Percentiles rank a stretch among this genome's conserved stretches.
Evolutionary conservation across 1,284 basidiomycete species (phyloP).

Genomic region (Apiotrichum brassicae): DNA sequence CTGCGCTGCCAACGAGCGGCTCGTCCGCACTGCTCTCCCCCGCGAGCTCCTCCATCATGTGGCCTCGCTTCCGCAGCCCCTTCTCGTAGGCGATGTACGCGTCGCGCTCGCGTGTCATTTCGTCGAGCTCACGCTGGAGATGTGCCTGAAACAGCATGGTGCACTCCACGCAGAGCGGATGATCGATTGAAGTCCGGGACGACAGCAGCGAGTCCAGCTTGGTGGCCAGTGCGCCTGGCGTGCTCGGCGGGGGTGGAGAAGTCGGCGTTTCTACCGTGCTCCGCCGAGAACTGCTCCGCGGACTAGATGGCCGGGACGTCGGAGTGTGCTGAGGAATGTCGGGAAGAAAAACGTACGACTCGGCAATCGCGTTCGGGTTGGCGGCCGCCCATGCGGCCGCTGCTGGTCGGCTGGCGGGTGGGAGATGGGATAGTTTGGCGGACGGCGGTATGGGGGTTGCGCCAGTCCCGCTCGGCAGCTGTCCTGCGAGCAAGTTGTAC

Average conservation of each 20-base stretch:
- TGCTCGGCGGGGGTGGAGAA: constrained; percentile 23
- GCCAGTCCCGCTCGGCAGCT: constrained; percentile 51
- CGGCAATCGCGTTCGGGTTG: constrained; percentile 49
- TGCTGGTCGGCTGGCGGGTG: constrained; percentile 49
- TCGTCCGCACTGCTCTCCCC: constrained; percentile 53
- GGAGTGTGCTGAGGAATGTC: constrained; percentile 46
- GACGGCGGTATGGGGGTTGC: constrained; percentile 46
- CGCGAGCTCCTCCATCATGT: constrained; percentile 12
- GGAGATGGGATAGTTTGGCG: constrained; percentile 55
- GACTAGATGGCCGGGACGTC: constrained; percentile 53
- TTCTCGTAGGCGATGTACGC: constrained; percentile 88
- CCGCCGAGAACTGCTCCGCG: constrained; percentile 19
- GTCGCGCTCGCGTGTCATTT: constrained; percentile 84
- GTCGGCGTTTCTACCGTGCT: neutral
- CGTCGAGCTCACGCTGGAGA: constrained; percentile 76
- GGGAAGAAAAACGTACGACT: constrained; percentile 83
- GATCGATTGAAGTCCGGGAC: constrained; percentile 75
- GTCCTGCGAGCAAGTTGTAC: constrained; percentile 71
- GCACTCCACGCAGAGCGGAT: constrained; percentile 93
- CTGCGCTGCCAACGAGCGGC: constrained; percentile 34
- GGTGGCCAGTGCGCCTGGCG: constrained; percentile 20
- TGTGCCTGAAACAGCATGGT: constrained; percentile 71
- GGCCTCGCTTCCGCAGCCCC: constrained; percentile 52
- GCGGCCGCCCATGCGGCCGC: constrained; percentile 52
- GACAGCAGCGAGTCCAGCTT: constrained; percentile 70